These are phyloP conservation scores for Polychaeton citri DNA, from an alignment of 2,329 filamentous ascomycete genomes.

Conservation along the genomic window DNA sequence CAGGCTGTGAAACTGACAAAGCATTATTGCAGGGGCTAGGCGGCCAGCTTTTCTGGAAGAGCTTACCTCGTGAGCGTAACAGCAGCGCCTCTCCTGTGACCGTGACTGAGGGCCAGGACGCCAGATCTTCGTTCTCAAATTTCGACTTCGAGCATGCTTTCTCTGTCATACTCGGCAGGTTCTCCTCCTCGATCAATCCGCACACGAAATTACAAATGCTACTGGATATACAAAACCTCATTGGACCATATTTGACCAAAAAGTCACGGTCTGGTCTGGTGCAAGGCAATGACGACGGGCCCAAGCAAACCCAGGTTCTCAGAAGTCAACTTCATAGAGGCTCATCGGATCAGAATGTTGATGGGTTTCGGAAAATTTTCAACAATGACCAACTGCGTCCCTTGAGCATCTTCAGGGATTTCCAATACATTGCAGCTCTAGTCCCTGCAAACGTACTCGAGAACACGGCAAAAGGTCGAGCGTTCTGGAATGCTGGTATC, in stretches of 20 bases:
- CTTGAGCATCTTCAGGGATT: constrained; percentile 34
- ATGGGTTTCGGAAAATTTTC: constrained; percentile 25
- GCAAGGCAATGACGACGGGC: neutral
- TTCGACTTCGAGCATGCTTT: constrained; percentile 61
- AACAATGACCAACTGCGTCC: constrained; percentile 31
- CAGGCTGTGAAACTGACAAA: constrained; percentile 80
- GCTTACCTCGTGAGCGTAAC: constrained; percentile 1
- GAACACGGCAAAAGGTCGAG: constrained; percentile 48
- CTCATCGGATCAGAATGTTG: constrained; percentile 31
- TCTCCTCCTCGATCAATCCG: constrained; percentile 80
- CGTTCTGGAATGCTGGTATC: constrained; percentile 81
- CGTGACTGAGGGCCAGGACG: neutral
- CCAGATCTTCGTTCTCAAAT: constrained; percentile 1
- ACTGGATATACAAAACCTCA: constrained; percentile 65
- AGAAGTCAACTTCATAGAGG: constrained; percentile 10
- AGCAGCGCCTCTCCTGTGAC: constrained; percentile 5
- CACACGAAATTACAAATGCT: constrained; percentile 73
- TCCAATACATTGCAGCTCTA: constrained; percentile 47
- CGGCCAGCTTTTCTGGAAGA: constrained; percentile 21
- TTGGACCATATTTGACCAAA: constrained; percentile 12
- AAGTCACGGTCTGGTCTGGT: neutral
- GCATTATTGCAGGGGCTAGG: constrained; percentile 60
- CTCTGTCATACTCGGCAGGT: constrained; percentile 64
- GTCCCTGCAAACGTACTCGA: constrained; percentile 44
- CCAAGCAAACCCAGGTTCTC: neutral